phyloP scores from a whole-genome alignment of 441 rosid species.

The Syzygium malaccense region DNA sequence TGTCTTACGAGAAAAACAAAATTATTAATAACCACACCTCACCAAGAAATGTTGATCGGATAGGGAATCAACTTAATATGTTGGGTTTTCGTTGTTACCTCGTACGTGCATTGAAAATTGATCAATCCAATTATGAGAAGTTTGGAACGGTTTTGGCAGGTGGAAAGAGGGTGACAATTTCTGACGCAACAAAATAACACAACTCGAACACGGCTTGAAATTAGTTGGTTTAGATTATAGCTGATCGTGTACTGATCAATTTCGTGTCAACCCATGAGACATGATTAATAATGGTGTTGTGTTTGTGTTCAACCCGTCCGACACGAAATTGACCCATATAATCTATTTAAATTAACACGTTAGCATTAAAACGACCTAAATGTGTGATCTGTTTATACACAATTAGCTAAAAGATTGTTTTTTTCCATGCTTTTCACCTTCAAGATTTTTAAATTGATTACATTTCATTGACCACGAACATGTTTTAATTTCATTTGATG shows the following conservation, averaged over 20 bases:
- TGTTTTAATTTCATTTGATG: not conserved
- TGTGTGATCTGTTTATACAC: not conserved
- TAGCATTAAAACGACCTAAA: accelerated
- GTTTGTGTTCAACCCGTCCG: not conserved
- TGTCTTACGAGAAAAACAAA: not conserved
- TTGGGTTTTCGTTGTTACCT: not conserved
- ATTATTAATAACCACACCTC: not conserved
- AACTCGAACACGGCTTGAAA: not conserved
- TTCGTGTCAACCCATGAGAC: not conserved
- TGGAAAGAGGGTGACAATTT: not conserved
- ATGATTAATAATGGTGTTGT: not conserved
- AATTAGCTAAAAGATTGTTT: not conserved
- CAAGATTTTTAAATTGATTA: not conserved
- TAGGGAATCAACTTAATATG: not conserved
- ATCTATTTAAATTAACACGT: not conserved
- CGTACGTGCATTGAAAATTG: not conserved
- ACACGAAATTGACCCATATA: not conserved
- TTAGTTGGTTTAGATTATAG: not conserved
- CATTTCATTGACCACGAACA: not conserved
- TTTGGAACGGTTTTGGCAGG: not conserved
- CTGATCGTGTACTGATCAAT: not conserved
- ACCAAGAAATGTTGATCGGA: not conserved
- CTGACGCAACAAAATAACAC: accelerated
- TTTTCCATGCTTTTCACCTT: not conserved
- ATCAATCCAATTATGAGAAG: not conserved